A percentile compares a stretch with the other conserved stretches of the same genome.
Conservation (phyloP, 139 green algal genomes). For the Haematococcus lacustris region DNA sequence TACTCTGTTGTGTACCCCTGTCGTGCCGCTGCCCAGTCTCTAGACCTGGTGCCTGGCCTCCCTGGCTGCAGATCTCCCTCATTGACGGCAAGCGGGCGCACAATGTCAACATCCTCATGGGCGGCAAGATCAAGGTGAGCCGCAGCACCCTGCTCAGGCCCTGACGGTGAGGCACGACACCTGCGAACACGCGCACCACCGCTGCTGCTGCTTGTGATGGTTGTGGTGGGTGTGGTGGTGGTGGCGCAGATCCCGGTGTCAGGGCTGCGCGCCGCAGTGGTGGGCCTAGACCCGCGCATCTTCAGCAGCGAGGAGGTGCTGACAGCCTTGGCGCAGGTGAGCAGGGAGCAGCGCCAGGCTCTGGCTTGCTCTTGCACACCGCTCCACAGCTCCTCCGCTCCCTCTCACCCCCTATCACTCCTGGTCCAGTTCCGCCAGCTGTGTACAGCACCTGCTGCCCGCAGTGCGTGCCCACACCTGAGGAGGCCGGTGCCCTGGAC, state of each 20-base stretch:
- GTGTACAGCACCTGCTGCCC: not conserved
- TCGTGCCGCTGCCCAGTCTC: not conserved
- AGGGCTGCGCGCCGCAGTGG: constrained; percentile 19
- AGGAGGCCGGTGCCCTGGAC: constrained; percentile 29
- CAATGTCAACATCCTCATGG: constrained; percentile 42
- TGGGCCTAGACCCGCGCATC: constrained; percentile 24
- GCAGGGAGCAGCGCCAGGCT: not conserved
- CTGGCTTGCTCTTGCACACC: too few relatives aligned
- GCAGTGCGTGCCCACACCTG: constrained; percentile 28
- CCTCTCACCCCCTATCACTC: too few relatives aligned
- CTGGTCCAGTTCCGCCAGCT: too few relatives aligned
- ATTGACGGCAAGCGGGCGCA: constrained; percentile 37
- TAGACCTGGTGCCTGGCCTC: not conserved
- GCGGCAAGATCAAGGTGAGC: constrained; percentile 17
- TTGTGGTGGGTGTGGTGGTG: too few relatives aligned
- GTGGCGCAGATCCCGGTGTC: constrained; percentile 19
- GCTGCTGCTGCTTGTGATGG: too few relatives aligned
- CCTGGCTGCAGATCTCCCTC: constrained; percentile 8
- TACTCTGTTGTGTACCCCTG: not conserved
- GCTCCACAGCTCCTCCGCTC: too few relatives aligned
- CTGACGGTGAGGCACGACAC: not conserved
- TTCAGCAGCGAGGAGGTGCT: constrained; percentile 29
- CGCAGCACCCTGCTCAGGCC: not conserved
- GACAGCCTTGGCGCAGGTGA: constrained; percentile 8
- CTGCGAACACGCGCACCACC: too few relatives aligned